Conservation (phyloP, 2,329 filamentous ascomycete species). For the Penicillium nordicum region DNA sequence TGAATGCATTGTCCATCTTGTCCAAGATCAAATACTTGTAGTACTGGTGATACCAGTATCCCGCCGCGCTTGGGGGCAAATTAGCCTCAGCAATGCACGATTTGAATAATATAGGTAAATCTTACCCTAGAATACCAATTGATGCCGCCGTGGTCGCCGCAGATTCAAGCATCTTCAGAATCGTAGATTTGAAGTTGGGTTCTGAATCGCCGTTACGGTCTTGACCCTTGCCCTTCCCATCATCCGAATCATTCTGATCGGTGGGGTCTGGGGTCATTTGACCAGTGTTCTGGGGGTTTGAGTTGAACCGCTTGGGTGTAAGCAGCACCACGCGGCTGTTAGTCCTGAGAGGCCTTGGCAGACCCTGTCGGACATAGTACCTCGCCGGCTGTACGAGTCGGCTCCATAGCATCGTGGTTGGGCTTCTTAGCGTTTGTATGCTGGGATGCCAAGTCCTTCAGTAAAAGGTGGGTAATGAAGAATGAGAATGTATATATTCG, state of each 20-base stretch:
- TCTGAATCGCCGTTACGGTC: conserved; percentile 25
- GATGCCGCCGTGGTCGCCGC: conserved; percentile 74
- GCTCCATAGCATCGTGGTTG: conserved; percentile 25
- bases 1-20: conserved; percentile 91
- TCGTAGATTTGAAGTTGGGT: conserved; percentile 37
- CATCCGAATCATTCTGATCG: conserved; percentile 32
- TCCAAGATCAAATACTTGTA: conserved; percentile 89
- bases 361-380: conserved; percentile 17
- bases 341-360: conserved; percentile 14
- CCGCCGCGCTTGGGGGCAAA: conserved; percentile 50
- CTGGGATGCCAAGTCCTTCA: conserved; percentile 1
- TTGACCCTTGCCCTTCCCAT: conserved; percentile 22
- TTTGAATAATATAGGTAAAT: not conserved
- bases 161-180: conserved; percentile 66
- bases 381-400: conserved; percentile 24
- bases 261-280: conserved; percentile 27
- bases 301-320: conserved; percentile 25
- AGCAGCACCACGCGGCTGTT: conserved; percentile 9
- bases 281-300: conserved; percentile 18
- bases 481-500: not conserved
- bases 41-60: conserved; percentile 72
- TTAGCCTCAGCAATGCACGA: conserved; percentile 13
- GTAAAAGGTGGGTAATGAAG: not conserved
- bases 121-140: conserved; percentile 64
- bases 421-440: not conserved